phyloP scores from a whole-genome alignment of 2,329 filamentous ascomycete genomes.

The Dothiorella sarmentorum region DNA sequence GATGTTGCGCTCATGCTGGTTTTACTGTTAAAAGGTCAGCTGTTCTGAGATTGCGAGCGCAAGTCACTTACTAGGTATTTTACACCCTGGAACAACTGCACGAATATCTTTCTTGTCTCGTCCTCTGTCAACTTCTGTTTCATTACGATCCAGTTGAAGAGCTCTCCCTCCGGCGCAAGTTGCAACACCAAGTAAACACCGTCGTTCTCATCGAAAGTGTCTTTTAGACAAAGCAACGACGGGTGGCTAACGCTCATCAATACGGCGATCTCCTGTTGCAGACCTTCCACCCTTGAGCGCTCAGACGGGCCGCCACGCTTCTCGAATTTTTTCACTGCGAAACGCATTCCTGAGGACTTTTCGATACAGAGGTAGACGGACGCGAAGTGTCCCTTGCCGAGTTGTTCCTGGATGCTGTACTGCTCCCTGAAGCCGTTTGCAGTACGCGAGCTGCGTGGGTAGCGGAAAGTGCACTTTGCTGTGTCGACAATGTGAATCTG shows the following conservation, averaged over 20 bases:
- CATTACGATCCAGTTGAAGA: conserved; percentile 93
- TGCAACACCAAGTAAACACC: conserved; percentile 90
- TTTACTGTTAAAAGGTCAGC: conserved; percentile 23
- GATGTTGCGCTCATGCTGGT: conserved; percentile 90
- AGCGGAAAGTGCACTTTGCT: conserved; percentile 86
- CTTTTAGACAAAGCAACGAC: conserved; percentile 87
- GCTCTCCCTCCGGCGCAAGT: conserved; percentile 84
- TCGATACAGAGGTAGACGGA: conserved; percentile 90
- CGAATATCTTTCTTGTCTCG: conserved; percentile 82
- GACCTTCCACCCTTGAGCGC: conserved; percentile 73
- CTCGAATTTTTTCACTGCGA: conserved; percentile 92
- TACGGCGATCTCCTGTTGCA: conserved; percentile 95
- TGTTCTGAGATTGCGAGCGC: not conserved
- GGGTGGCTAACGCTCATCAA: conserved; percentile 96
- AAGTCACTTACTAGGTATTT: conserved; percentile 78
- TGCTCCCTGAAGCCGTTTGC: conserved; percentile 80
- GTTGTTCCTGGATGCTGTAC: conserved; percentile 77
- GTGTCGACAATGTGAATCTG: conserved; percentile 84
- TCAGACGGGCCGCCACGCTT: conserved; percentile 80
- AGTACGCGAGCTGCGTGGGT: conserved; percentile 52
- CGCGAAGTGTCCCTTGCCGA: conserved; percentile 94
- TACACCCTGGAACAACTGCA: conserved; percentile 86
- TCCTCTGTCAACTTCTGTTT: conserved; percentile 83
- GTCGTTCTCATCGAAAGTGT: conserved; percentile 88
- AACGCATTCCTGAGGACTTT: conserved; percentile 74